Base-by-base conservation (phyloP, 2,329 filamentous ascomycete species). In the Alternaria panax region DNA sequence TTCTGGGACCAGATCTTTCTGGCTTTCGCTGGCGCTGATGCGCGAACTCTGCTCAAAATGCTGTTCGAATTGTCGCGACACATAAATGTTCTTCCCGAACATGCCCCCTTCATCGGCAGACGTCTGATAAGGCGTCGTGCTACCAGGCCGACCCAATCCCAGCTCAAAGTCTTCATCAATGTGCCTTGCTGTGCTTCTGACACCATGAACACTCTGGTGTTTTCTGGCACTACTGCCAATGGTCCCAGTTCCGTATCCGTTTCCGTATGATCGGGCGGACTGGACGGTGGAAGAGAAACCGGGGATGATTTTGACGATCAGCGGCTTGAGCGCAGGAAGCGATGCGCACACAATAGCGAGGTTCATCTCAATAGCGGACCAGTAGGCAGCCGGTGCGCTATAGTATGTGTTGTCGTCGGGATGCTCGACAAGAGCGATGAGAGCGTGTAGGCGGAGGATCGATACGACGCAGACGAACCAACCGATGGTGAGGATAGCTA, bases 401-500 rank as follows among this genome's bases (percentile, higher is more conserved):
- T 73, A 67, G 45, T 66, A 76, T 9, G 66, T 67, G 4, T 24
- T 36, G 45, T 76, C 72, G 7, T 68, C 56, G 2, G 41, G 51
- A 32, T 75, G 61, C 16, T 55, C 18, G 4, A 42, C 47, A 1
- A 73, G 48, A 1, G 52, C 30, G 14, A 60, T 52, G n/a, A 76
- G 56, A 7, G 66, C 50, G 51, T 65, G 51, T 2, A 76, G 64
- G 11, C 73, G 71, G 3, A 75, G 51, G n/a, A 73, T 51, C 3
- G 74, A 75, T 14, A 77, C 69, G 14, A 75, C 58, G 38, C 73
- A 76, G 4, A 75, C 71, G 46, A 75, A 71, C 70, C 72, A 73
- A 41, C 73, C 73, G n/a, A 75, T 64, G 4, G 69, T 71, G 1
- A 75, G 59, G 27, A 74, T 68, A 5, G 46, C 38, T 9, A 73